Evolutionary conservation across 805 yeast species (phyloP), one percentile per base, ranked within the genome.

Genomic region (Candida chauliodis): DNA sequence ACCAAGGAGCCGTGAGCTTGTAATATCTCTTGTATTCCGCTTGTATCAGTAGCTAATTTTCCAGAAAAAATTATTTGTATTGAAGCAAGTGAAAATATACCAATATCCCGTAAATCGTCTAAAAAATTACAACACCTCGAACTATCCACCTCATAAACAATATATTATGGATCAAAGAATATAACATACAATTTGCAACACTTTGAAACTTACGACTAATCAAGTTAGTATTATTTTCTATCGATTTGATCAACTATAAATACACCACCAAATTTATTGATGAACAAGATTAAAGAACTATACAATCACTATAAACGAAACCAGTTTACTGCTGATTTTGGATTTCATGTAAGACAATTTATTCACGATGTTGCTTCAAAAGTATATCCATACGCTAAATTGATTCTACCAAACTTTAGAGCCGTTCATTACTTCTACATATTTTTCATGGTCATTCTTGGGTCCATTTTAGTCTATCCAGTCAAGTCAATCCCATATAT

Each of bases 401-500:
- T 61, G 24, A 41, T 76, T 16, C 52, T 77, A 5, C 82, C 82
- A 13, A 75, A 73, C 45, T 77, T 77, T 52, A 58, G 75, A 24
- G 79, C 77, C 5, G 88, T 81, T 2, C 93, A 84, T 53, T 85
- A 87, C 61, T 69, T 75, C 25, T 91, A 89, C 56, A 78, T 91
- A 46, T 57, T 81, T 0, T 33, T 61, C 15, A 63, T 77, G 72
- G 58, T 76, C 1, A 66, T 93, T 2, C 26, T 89, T 1, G 78
- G 85, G 1, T 87, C 97, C 0, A 73, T 90, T 23, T 51, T 91
- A 37, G 59, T 93, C 27, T 91, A 81, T 51, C 96, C 96, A 0
- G 72, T 73, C n/a, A 72, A 70, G 38, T 81, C 83, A 52, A 53
- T 74, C 26, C 37, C 52, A 7, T 93, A 91, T 56, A 81, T 86